phyloP scores from a whole-genome alignment of 2,329 filamentous ascomycete genomes.

The Ceratocystis albifundus region DNA sequence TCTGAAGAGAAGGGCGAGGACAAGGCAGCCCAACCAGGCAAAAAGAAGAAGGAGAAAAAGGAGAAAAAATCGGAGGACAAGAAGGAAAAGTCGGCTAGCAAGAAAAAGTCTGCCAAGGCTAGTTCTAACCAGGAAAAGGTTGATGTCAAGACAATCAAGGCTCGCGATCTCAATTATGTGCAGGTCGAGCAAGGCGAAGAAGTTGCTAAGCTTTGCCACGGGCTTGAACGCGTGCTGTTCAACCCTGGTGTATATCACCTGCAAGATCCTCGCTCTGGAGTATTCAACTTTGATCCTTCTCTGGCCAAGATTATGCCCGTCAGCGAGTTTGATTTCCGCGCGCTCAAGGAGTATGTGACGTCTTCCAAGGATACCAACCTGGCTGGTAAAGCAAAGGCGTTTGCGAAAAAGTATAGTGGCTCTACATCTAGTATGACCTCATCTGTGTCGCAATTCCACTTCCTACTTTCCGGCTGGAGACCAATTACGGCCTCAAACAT shows the following conservation, averaged over 20 bases:
- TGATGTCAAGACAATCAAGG: slow-evolving; percentile 28
- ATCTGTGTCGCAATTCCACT: slow-evolving; percentile 83
- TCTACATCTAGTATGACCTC: slow-evolving; percentile 96
- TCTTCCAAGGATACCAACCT: slow-evolving; percentile 74
- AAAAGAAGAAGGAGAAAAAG: slow-evolving; percentile 7
- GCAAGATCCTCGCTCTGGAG: slow-evolving; percentile 73
- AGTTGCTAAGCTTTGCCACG: slow-evolving; percentile 56
- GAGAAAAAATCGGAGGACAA: not conserved
- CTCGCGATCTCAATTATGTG: slow-evolving; percentile 26
- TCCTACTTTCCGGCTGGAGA: slow-evolving; percentile 74
- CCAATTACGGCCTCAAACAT: slow-evolving; percentile 54
- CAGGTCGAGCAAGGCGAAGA: slow-evolving; percentile 30
- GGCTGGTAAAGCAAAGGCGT: slow-evolving; percentile 51
- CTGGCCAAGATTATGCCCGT: slow-evolving; percentile 87
- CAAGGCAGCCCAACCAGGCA: not conserved
- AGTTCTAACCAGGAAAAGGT: slow-evolving; percentile 18
- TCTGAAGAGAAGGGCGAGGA: not conserved
- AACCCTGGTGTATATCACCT: slow-evolving; percentile 87
- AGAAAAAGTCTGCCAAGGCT: slow-evolving; percentile 8
- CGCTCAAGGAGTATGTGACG: slow-evolving; percentile 76
- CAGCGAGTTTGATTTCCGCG: slow-evolving; percentile 80
- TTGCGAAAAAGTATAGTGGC: slow-evolving; percentile 72
- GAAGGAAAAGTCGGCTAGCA: not conserved
- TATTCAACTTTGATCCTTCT: slow-evolving; percentile 97
- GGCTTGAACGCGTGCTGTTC: slow-evolving; percentile 83